Evolutionary conservation across 257 asterid species (phyloP).

Genomic region (Apocynum venetum): DNA sequence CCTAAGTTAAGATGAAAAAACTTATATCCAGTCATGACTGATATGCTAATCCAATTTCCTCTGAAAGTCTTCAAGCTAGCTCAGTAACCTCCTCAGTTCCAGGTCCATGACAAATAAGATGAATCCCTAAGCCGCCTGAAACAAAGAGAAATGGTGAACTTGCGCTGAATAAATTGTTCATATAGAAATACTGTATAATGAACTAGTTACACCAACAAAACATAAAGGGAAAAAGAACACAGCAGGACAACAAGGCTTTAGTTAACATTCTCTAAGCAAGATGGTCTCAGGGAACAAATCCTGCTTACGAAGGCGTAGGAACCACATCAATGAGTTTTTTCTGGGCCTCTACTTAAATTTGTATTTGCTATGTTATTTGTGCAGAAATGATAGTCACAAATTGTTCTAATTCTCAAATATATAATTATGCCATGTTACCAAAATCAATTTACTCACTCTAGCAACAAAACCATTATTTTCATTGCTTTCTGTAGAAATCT

Average conservation of each 20-base stretch:
- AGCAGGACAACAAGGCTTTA: background rate
- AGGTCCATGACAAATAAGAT: constrained; percentile 76
- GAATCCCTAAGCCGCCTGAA: constrained; percentile 88
- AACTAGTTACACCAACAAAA: background rate
- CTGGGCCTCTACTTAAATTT: background rate
- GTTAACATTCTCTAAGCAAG: background rate
- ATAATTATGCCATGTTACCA: background rate
- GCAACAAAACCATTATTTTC: background rate
- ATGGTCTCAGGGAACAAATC: background rate
- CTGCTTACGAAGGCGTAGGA: background rate
- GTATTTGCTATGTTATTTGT: background rate
- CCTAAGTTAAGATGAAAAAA: background rate
- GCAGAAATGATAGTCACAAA: background rate
- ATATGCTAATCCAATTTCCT: constrained; percentile 1
- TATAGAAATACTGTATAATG: background rate
- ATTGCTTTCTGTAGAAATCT: background rate
- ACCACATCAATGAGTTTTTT: background rate
- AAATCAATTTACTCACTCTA: background rate
- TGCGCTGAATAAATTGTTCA: background rate
- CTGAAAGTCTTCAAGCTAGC: constrained; percentile 10
- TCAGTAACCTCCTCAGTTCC: constrained; percentile 70
- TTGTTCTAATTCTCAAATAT: background rate
- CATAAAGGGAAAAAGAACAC: background rate
- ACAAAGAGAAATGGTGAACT: constrained; percentile 13
- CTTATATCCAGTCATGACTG: background rate